Base-by-base conservation (phyloP, 306 rosid genomes). In the Fragaria vesca region DNA sequence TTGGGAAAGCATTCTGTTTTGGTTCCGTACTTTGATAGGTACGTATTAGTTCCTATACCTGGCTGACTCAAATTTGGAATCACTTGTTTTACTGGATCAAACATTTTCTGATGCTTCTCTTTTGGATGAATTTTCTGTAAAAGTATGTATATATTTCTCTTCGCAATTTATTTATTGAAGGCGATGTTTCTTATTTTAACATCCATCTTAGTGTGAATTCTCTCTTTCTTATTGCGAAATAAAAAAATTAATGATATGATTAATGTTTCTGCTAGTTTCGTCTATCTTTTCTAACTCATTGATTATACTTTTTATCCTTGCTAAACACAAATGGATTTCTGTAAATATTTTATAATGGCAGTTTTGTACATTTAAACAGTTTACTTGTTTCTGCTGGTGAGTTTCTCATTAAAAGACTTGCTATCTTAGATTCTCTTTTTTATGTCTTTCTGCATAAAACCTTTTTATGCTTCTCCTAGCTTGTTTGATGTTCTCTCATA, bases 1-100 rank as follows among this genome's bases (percentile, higher is more conserved):
- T 86, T 85, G 81, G 82, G 84, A 82, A 90, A 61, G 79, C 85
- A 60, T 69, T 81, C 88, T 15, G 43, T 89, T 77, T 85, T 94
- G 80, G 91, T 94, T 72, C 98, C 98, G 3, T 87, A 86, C 73
- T 88, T 81, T 75, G 84, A 66, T 21, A 80, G 98, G 98, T 94
- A 94, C 2, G 77, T 12, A 21, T 67, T 70, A 69, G 66, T 50
- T 38, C 69, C 16, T 69, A 13, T 0, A 76, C 73, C 67, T 66
- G 11, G 78, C 69, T 50, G 15, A 34, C 47, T 73, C 62, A 45
- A 58, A 45, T 75, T 5, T 46, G 17, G 3, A 34, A 76, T 67
- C 36, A 36, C 10, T 75, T 81, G 77, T 69, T 65, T 76, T 54
- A 38, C 61, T 34, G 61, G 72, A 28, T 62, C 43, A 58, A 50